Base-by-base conservation (phyloP, 208 protist genomes). In the Leishmania turanica region DNA sequence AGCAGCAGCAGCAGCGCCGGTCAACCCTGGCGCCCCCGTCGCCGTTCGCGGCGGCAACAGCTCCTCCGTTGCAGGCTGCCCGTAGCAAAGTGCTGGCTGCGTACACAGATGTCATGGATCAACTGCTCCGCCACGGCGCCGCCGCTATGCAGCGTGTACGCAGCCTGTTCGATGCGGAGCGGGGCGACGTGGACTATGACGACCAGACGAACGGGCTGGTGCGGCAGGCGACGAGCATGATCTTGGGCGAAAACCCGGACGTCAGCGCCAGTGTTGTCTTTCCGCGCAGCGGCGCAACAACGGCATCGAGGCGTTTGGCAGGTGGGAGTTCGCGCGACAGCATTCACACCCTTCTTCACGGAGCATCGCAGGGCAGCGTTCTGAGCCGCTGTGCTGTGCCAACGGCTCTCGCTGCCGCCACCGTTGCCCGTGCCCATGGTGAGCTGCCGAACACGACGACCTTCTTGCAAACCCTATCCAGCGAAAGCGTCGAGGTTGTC, bases 41-140 rank as follows among this genome's bases (percentile, higher is more conserved):
- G 15, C 13, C 53, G 27, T n/a, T 7, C 40, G 51, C 53, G 7
- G 13, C 45, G 49, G 9, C 45, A 37, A 1, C 66, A 13, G 53
- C 34, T 1, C 47, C 11, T 51, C n/a, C n/a, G 31, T 13, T 21
- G 68, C 31, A 58, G n/a, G 64, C 53, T 0, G 42, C 54, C 2
- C 82, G 82, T 34, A 75, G 65, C 66, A 86, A 86, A 74, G 78
- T 71, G 49, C 80, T 84, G 9, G n/a, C 80, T 15, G 49, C 58
- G 19, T 60, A 80, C 74, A 75, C 84, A 1, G 84, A 88, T 77
- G 68, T 42, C 13, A 82, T 88, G 19, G 84, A 88, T 53, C 80
- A 83, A 65, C 73, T 88, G 42, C 68, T 88, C 37, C 79, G 84
- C 37, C 80, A 82, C 56, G 77, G 49, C 4, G 53, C 74, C 21